Percentiles rank a stretch among this genome's conserved stretches.
Conservation (phyloP, 768 basidiomycete genomes). For the Astraeus odoratus region DNA sequence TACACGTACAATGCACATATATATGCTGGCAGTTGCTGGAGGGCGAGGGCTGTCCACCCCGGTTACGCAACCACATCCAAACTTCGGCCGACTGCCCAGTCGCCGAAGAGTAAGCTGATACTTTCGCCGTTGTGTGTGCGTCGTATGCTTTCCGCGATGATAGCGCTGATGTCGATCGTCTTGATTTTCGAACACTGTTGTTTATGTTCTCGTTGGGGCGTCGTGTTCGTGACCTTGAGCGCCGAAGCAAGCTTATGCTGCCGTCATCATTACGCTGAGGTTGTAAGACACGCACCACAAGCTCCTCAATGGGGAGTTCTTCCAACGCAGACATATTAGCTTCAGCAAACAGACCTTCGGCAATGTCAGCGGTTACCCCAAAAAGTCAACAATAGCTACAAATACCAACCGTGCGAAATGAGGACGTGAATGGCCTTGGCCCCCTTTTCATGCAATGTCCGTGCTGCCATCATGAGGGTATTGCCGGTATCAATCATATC, state of each 20-base stretch:
- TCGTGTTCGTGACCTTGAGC: slow-evolving; percentile 85
- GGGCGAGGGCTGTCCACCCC: no score
- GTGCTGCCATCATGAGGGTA: slow-evolving; percentile 80
- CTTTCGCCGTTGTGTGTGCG: slow-evolving; percentile 93
- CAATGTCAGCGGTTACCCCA: slow-evolving; percentile 5
- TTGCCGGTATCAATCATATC: slow-evolving; percentile 97
- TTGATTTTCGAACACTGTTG: slow-evolving; percentile 65
- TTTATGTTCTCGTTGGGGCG: slow-evolving; percentile 74
- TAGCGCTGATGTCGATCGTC: slow-evolving; percentile 85
- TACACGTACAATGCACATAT: neutral
- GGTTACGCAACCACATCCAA: slow-evolving; percentile 24
- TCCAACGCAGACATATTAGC: slow-evolving; percentile 61
- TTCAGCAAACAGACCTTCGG: slow-evolving; percentile 72
- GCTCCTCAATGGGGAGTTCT: slow-evolving; percentile 68
- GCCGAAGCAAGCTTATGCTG: slow-evolving; percentile 2
- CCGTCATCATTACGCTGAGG: neutral
- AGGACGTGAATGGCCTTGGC: slow-evolving; percentile 82
- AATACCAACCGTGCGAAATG: slow-evolving; percentile 77
- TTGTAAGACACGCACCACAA: slow-evolving; percentile 56
- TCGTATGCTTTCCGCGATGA: slow-evolving; percentile 93
- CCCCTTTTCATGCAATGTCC: slow-evolving; percentile 84
- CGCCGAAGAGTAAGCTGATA: slow-evolving; percentile 81
- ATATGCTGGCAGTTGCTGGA: no score
- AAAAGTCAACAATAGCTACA: slow-evolving; percentile 4
- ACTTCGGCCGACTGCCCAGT: slow-evolving; percentile 53